Conservation (phyloP, 2,329 filamentous ascomycete genomes). For the Epicoccum sorghinum region DNA sequence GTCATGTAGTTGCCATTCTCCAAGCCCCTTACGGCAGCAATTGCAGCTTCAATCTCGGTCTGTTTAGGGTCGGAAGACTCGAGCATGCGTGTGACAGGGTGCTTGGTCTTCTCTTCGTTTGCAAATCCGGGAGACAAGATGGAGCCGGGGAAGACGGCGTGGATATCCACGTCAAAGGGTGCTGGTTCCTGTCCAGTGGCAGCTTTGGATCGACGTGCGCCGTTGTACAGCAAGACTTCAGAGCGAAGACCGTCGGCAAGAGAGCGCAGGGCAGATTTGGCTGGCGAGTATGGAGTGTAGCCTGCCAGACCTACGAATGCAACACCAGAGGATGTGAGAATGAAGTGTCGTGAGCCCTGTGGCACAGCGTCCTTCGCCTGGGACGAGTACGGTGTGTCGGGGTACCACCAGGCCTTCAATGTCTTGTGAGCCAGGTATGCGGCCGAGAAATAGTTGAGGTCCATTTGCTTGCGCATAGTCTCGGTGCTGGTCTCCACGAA, state of each 20-base stretch:
- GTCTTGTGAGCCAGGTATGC: conserved; percentile 85
- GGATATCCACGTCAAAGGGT: conserved; percentile 74
- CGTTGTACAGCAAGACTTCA: conserved; percentile 86
- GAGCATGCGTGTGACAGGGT: conserved; percentile 75
- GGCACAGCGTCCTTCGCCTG: conserved; percentile 22
- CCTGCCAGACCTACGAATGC: conserved; percentile 80
- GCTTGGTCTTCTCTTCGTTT: conserved; percentile 79
- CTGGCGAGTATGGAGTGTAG: conserved; percentile 81
- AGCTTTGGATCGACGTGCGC: conserved; percentile 52
- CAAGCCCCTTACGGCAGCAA: conserved; percentile 70
- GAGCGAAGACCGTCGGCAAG: conserved; percentile 83
- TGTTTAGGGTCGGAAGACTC: conserved; percentile 84
- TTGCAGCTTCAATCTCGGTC: conserved; percentile 78
- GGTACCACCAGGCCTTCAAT: conserved; percentile 73
- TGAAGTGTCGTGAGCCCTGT: conserved; percentile 69
- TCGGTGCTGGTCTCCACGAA: conserved; percentile 76
- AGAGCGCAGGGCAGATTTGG: conserved; percentile 83
- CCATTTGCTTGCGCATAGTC: conserved; percentile 78
- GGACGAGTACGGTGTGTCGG: conserved; percentile 46
- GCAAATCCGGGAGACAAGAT: conserved; percentile 79
- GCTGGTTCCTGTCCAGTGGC: conserved; percentile 47
- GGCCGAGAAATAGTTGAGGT: conserved; percentile 87
- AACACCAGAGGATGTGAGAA: conserved; percentile 82
- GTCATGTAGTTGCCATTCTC: conserved; percentile 83
- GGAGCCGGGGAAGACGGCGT: conserved; percentile 82